Evolutionary conservation across 805 yeast species (phyloP).

Genomic region (Starmerella davenportii): DNA sequence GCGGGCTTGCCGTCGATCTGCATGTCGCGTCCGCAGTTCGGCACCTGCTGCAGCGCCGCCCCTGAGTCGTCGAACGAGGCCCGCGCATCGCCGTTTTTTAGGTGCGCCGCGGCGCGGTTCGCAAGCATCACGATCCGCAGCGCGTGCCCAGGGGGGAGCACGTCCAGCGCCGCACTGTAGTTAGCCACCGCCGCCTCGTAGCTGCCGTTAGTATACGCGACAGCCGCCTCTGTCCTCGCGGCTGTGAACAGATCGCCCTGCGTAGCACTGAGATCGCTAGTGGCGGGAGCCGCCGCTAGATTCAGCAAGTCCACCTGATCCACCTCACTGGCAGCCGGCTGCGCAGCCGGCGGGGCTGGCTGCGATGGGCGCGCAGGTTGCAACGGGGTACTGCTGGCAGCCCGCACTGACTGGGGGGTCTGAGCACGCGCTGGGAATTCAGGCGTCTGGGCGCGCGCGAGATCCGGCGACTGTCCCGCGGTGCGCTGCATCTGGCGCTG

Average conservation of each 20-base stretch:
- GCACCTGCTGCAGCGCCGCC: slow-evolving; percentile 29
- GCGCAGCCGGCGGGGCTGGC: background rate
- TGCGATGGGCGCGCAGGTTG: background rate
- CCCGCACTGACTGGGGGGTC: background rate
- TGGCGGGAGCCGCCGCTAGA: slow-evolving; percentile 9
- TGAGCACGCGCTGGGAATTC: background rate
- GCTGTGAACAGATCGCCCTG: slow-evolving; percentile 20
- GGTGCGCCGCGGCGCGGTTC: slow-evolving; percentile 49
- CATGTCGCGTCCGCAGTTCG: slow-evolving; percentile 16
- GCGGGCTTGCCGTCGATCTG: slow-evolving; percentile 35
- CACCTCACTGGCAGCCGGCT: background rate
- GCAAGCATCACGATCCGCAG: slow-evolving; percentile 52
- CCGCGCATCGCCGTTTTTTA: slow-evolving; percentile 54
- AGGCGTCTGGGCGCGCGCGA: background rate
- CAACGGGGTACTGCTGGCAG: background rate
- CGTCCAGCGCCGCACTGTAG: slow-evolving; percentile 38
- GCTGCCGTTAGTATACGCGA: slow-evolving; percentile 65
- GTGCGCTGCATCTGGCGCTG: slow-evolving; percentile 8
- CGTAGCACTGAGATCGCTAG: slow-evolving; percentile 14
- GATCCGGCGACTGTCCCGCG: background rate
- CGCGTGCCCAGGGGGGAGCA: slow-evolving; percentile 48
- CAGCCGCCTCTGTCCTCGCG: slow-evolving; percentile 32
- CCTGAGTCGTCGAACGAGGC: slow-evolving; percentile 32
- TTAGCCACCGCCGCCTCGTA: slow-evolving; percentile 44
- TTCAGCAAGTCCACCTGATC: slow-evolving; percentile 11